phyloP scores from a whole-genome alignment of 2,329 filamentous ascomycete genomes.

The Diaporthe caulivora region DNA sequence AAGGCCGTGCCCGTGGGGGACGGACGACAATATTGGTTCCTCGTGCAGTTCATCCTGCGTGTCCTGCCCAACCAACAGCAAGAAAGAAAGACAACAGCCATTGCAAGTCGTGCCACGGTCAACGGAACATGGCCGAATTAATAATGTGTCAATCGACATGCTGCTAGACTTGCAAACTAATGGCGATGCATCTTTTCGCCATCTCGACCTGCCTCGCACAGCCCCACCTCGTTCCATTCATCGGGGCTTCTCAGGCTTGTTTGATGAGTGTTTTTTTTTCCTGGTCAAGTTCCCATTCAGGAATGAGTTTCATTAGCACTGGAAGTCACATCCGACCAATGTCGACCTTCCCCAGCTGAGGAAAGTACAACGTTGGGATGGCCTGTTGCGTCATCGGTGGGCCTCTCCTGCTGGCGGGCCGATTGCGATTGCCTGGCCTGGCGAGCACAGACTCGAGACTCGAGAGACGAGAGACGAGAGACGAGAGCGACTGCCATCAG shows the following conservation, averaged over 20 bases:
- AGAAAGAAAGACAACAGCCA: background rate
- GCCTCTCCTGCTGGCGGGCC: background rate
- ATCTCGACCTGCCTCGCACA: background rate
- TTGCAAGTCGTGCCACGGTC: background rate
- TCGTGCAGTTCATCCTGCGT: too few relatives aligned
- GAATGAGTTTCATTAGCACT: background rate
- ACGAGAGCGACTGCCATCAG: too few relatives aligned
- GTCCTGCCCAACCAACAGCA: too few relatives aligned
- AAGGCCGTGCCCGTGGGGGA: background rate
- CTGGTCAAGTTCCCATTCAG: background rate
- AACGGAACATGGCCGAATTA: conserved; percentile 21
- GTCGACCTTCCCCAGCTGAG: background rate
- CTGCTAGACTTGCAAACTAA: background rate
- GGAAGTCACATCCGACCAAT: background rate
- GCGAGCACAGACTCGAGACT: background rate
- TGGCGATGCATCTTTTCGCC: background rate
- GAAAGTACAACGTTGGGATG: background rate
- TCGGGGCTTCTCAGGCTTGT: background rate
- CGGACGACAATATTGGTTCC: background rate
- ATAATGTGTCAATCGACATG: too few relatives aligned
- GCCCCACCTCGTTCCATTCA: background rate
- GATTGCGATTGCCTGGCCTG: conserved; percentile 29
- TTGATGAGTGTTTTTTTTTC: background rate
- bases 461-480: too few relatives aligned
- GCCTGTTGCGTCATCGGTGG: conserved; percentile 29